phyloP scores from a whole-genome alignment of 1,284 basidiomycete genomes.

The Meripilus lineatus region DNA sequence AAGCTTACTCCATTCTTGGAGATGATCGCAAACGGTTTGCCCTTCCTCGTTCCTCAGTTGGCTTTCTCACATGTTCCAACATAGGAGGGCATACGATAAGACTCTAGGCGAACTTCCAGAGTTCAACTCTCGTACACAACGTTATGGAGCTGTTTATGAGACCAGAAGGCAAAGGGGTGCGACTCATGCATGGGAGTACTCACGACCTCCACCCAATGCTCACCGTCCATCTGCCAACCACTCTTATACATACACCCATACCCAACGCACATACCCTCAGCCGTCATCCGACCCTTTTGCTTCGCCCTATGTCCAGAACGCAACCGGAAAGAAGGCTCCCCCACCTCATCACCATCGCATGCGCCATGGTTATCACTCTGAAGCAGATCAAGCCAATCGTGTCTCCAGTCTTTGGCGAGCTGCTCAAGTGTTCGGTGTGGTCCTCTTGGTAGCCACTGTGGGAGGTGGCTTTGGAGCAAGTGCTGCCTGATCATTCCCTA shows the following conservation, averaged over 20 bases:
- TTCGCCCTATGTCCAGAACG: slow-evolving; percentile 25
- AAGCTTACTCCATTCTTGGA: slow-evolving; percentile 42
- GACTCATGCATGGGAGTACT: slow-evolving; percentile 36
- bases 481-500: background rate
- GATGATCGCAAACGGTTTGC: slow-evolving; percentile 43
- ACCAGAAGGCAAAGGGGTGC: slow-evolving; percentile 19
- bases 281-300: slow-evolving; percentile 21
- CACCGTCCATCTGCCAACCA: slow-evolving; percentile 15
- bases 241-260: slow-evolving; percentile 13
- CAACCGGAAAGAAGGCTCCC: slow-evolving; percentile 21
- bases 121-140: no score
- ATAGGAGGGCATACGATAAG: slow-evolving; percentile 34
- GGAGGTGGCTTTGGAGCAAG: slow-evolving; percentile 22
- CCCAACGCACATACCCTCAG: slow-evolving; percentile 9
- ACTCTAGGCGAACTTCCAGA: slow-evolving; percentile 14
- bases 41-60: background rate
- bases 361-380: slow-evolving; percentile 13
- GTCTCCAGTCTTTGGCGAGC: slow-evolving; percentile 27
- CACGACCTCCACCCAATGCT: slow-evolving; percentile 11
- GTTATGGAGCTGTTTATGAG: slow-evolving; percentile 7
- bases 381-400: slow-evolving; percentile 20
- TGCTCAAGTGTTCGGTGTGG: slow-evolving; percentile 27
- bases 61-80: background rate
- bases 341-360: slow-evolving; percentile 6
- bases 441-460: slow-evolving; percentile 26